Conservation (phyloP, 1,139 yeast species). For the Hemisphaericaspora xylofermentans region DNA sequence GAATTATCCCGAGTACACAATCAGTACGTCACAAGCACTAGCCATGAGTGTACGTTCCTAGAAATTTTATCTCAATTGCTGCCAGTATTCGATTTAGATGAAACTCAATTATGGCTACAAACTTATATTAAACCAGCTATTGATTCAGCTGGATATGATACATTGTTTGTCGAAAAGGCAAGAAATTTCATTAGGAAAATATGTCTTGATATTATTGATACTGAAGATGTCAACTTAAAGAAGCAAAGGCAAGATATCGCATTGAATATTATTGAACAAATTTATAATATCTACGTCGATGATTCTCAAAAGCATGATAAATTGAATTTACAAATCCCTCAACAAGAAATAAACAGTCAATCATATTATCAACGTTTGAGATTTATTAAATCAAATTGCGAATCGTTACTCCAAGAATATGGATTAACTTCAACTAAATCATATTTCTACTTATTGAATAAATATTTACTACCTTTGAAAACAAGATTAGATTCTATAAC, state of each 20-base stretch:
- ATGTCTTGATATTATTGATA: constrained; percentile 21
- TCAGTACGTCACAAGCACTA: constrained; percentile 31
- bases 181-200: constrained; percentile 41
- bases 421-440: constrained; percentile 33
- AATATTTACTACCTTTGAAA: constrained; percentile 26
- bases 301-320: constrained; percentile 15
- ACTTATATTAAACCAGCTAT: constrained; percentile 55
- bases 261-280: constrained; percentile 23
- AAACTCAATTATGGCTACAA: constrained; percentile 51
- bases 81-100: constrained; percentile 41
- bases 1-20: constrained; percentile 48
- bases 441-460: constrained; percentile 35
- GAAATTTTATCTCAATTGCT: constrained; percentile 39
- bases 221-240: constrained; percentile 28
- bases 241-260: constrained; percentile 26
- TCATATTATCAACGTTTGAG: constrained; percentile 48
- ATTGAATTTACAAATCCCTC: constrained; percentile 20
- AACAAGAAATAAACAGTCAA: constrained; percentile 26
- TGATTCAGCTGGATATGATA: constrained; percentile 51
- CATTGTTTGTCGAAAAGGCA: constrained; percentile 40
- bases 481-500: constrained; percentile 37
- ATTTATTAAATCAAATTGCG: constrained; percentile 46
- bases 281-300: constrained; percentile 32
- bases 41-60: constrained; percentile 46
- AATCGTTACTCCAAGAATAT: constrained; percentile 37